Conservation (phyloP, 257 asterid species). For the Solanum bulbocastanum region DNA sequence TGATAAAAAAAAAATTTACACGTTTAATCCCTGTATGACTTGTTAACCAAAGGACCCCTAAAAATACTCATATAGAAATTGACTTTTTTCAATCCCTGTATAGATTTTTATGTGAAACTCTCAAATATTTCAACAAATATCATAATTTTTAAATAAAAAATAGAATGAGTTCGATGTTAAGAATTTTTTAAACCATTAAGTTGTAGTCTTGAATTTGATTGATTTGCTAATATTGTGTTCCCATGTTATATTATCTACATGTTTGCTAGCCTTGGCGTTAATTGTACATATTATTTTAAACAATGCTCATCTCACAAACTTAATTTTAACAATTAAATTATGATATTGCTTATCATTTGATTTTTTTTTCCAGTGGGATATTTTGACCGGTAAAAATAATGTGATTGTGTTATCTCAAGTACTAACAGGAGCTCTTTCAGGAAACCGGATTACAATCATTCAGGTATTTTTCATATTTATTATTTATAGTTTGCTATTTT, state of each 20-base stretch:
- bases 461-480: conserved; percentile 33
- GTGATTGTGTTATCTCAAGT: conserved; percentile 38
- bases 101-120: neutral
- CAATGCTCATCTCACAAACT: neutral
- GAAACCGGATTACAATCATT: conserved; percentile 40
- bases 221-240: neutral
- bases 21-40: neutral
- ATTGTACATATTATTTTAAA: neutral
- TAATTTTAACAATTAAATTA: neutral
- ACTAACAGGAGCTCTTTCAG: conserved; percentile 42
- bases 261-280: neutral
- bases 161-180: neutral
- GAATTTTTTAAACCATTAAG: neutral
- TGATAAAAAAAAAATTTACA: neutral
- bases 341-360: neutral
- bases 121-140: neutral
- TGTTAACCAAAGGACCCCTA: neutral
- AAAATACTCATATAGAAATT: neutral
- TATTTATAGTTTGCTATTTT: neutral
- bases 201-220: neutral
- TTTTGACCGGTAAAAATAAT: conserved; percentile 30
- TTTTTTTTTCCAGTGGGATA: conserved; percentile 48
- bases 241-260: neutral
- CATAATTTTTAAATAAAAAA: neutral
- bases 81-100: neutral